Evolutionary conservation across 1,284 basidiomycete genomes (phyloP).

Genomic region (Schizophyllum commune): DNA sequence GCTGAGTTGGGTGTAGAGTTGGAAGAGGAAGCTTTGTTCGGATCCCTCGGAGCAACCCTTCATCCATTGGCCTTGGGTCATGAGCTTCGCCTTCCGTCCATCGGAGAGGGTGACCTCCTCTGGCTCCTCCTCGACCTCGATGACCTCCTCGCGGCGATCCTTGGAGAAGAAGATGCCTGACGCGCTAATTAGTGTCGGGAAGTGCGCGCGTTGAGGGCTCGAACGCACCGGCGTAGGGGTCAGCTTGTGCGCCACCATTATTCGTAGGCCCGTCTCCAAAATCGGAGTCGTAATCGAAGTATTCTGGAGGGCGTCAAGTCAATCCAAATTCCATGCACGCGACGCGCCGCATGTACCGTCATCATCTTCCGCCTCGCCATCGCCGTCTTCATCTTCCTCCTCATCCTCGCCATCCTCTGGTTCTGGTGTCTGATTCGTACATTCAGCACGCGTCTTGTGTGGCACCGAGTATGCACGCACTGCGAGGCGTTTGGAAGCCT

Average conservation of each 20-base stretch:
- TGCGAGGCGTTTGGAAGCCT: slow-evolving; percentile 17
- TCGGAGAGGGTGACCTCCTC: slow-evolving; percentile 32
- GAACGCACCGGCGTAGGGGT: slow-evolving; percentile 74
- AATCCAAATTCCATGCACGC: not conserved
- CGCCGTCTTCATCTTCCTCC: slow-evolving; percentile 50
- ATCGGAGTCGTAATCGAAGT: slow-evolving; percentile 76
- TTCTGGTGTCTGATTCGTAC: slow-evolving; percentile 9
- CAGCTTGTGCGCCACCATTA: slow-evolving; percentile 39
- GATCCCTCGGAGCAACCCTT: slow-evolving; percentile 89
- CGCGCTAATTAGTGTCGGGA: not conserved
- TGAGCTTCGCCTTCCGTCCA: slow-evolving; percentile 39
- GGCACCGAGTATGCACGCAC: slow-evolving; percentile 13
- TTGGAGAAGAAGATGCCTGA: slow-evolving; percentile 88
- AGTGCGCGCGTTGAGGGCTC: slow-evolving; percentile 3
- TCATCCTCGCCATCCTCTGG: slow-evolving; percentile 40
- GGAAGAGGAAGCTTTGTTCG: slow-evolving; percentile 84
- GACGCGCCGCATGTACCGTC: slow-evolving; percentile 32
- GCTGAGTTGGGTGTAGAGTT: slow-evolving; percentile 69
- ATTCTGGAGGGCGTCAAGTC: slow-evolving; percentile 23
- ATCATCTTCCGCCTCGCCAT: slow-evolving; percentile 40
- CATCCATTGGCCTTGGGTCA: slow-evolving; percentile 93
- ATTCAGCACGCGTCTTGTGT: not conserved
- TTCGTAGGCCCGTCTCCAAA: slow-evolving; percentile 38
- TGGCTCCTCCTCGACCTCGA: slow-evolving; percentile 77
- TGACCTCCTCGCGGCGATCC: slow-evolving; percentile 77